phyloP scores from a whole-genome alignment of 2,329 filamentous ascomycete species.

The Paramyrothecium roridum region DNA sequence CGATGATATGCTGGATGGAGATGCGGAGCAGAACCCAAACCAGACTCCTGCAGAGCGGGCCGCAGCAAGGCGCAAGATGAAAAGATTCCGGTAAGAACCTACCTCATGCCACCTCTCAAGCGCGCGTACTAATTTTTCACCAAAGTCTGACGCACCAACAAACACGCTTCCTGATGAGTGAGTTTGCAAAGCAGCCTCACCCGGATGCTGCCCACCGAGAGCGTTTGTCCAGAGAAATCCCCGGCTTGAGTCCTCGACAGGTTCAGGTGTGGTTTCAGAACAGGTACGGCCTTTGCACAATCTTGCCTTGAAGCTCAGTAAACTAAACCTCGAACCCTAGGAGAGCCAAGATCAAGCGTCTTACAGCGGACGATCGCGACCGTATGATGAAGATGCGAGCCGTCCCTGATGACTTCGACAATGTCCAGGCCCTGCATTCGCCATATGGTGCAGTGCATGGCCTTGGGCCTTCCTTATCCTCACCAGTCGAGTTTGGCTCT shows the following conservation, averaged over 20 bases:
- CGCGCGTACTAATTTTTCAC: slow-evolving; percentile 28
- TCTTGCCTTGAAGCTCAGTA: background rate
- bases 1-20: slow-evolving; percentile 51
- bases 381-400: slow-evolving; percentile 71
- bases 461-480: slow-evolving; percentile 43
- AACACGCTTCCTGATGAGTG: slow-evolving; percentile 96
- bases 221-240: slow-evolving; percentile 82
- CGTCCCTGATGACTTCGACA: slow-evolving; percentile 69
- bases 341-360: slow-evolving; percentile 68
- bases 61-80: slow-evolving; percentile 65
- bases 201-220: slow-evolving; percentile 90
- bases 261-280: slow-evolving; percentile 99
- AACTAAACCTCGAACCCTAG: slow-evolving; percentile 31
- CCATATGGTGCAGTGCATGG: slow-evolving; percentile 61
- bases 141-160: slow-evolving; percentile 87
- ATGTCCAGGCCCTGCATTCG: slow-evolving; percentile 65
- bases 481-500: slow-evolving; percentile 44
- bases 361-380: slow-evolving; percentile 67
- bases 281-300: slow-evolving; percentile 56
- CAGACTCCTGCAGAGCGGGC: slow-evolving; percentile 56
- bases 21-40: slow-evolving; percentile 25
- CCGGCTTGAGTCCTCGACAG: slow-evolving; percentile 84
- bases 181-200: slow-evolving; percentile 92
- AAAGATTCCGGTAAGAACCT: slow-evolving; percentile 67
- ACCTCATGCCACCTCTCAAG: background rate